Evolutionary conservation across 306 rosid genomes (phyloP), one percentile per base, ranked within the genome.

Genomic region (Malus sylvestris): DNA sequence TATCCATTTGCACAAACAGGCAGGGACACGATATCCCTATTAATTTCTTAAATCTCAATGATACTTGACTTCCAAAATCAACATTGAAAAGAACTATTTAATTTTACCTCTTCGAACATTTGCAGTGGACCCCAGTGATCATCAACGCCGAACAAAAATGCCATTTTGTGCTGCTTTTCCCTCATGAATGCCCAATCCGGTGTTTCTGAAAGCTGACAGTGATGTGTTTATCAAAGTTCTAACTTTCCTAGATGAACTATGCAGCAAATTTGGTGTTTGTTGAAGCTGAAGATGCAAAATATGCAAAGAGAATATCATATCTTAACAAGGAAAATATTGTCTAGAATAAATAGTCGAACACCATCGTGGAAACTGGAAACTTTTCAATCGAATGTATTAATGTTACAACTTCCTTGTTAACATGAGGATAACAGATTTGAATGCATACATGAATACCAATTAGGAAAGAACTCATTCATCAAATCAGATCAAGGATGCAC

Each of bases 61-160:
- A 12, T 29, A 44, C 44, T 38, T 46, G 18, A 35, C 20, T 20
- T 40, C 45, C 11, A 79, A 79, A 45, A 19, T 14, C 40, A 38
- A 32, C 11, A 53, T 11, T n/a, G 2, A 6, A 61, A 27, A 40
- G 13, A 63, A 15, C 33, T 67, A 6, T 40, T 42, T 18, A 64
- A 6, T 58, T 62, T 82, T 82, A 95, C 99, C 97, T 95, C 96
- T 83, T 95, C 97, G 68, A 45, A 85, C 84, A 95, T 60, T 49
- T 90, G 82, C 90, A 92, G 88, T 19, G 97, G 97, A 16, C 91
- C 99, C 99, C 99, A 95, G 78, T 95, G 97, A 80, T 95, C 98
- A 42, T 87, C 92, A 71, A 59, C 83, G 72, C 91, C 93, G 64
- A 85, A 95, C 81, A 95, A 89, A 86, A 92, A 88, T 40, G 97